Base-by-base conservation (phyloP, 192 early-diverging fungal species). In the Backusella morwellensis region DNA sequence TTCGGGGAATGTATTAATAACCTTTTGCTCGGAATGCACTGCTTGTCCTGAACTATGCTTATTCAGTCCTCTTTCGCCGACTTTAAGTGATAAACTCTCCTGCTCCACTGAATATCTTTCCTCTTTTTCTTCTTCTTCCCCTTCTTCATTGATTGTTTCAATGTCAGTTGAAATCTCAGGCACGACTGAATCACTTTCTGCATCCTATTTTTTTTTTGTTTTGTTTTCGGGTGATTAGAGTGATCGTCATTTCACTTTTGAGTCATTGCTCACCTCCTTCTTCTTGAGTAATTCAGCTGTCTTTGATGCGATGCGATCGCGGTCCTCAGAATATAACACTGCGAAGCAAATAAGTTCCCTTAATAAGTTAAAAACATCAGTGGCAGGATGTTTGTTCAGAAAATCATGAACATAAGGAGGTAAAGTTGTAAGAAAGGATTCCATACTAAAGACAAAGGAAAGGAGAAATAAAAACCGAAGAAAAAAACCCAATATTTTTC, bases 391-490 rank as follows among this genome's bases (percentile, higher is more conserved):
- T 67, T 80, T 73, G 36, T 67, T 52, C 23, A 83, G 23, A 47
- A 68, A 80, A 4, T 38, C 40, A 75, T 83, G 82, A n/a, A 83
- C 82, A 74, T 80, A 79, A 56, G 82, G 82, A 47, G 82, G 82
- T 63, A 83, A 67, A 63, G 78, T 83, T n/a, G 75, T 66, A 21
- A 83, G 47, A 63, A 83, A 83, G 14, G 70, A 63, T 56, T 83
- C 82, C 82, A 83, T 83, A 21, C 11, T 40, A 4, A 32, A 14
- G 41, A 70, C 11, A 40, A 23, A 36, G 19, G 6, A 38, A 70
- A 70, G 68, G 21, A 23, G 54, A 23, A 23, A 59, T 59, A 50
- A 50, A 50, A 50, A 50, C 47, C 42, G n/a, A 50, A 50, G 47
- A 50, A 50, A 50, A 50, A 50, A n/a, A 40, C 38, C 11, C 19